Evolutionary conservation across 2,329 filamentous ascomycete species (phyloP), one percentile per base, ranked within the genome.

Genomic region (Chrysoporthe cubensis): DNA sequence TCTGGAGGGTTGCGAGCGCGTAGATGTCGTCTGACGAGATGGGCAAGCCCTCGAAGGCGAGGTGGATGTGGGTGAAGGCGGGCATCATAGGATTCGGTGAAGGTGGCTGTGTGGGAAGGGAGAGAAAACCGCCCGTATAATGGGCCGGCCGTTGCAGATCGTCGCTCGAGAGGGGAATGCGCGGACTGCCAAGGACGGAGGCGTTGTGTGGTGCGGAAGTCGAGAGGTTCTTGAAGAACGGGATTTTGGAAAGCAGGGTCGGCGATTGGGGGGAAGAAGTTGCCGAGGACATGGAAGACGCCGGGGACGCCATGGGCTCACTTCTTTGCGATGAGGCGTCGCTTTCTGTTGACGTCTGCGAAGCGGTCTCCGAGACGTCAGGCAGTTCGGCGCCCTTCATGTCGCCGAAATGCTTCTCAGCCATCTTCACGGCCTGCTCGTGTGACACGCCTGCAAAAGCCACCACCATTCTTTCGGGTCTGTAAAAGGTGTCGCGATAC

Each of bases 361-460:
- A 87, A 18, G 85, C 88, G 4, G 83, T 82, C 62, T 84, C 81
- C 14, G 87, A 86, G 34, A 87, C 73, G 11, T 80, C 76, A 4
- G 83, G 84, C 11, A 81, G 80, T 62, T 82, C 80, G 26, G 79
- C 76, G 65, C 81, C 80, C 78, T 88, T 84, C 94, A 99, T 97
- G 77, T 96, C 92, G 60, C 95, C 96, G 81, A 99, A 99, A 79
- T 92, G 92, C 77, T 93, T 84, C 77, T 96, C 88, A 2, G 94
- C 88, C 71, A 98, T 81, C 73, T 85, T 85, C 43, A 98, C 89
- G 26, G 96, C 96, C 74, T 92, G 87, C 7, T 83, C 80, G 77
- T 99, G 96, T 67, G 92, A 85, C 9, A 98, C 92, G 43, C 96
- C 96, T 2, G 95, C 96, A 82, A 97, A 98, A 0, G 96, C 96